phyloP scores from a whole-genome alignment of 306 rosid genomes.

The Citrullus colocynthis region DNA sequence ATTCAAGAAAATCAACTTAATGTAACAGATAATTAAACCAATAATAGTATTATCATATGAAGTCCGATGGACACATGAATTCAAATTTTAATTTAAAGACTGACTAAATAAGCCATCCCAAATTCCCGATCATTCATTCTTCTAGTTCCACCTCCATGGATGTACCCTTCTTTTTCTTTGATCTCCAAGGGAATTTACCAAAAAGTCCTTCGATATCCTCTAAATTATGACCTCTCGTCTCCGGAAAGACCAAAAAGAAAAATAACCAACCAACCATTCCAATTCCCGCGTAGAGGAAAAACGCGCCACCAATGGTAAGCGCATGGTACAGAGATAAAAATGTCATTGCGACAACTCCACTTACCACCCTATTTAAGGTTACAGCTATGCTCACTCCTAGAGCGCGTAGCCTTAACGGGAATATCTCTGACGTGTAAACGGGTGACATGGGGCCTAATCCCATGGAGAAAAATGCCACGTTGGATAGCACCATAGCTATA shows the following conservation, averaged over 20 bases:
- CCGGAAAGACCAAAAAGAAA: slow-evolving; percentile 47
- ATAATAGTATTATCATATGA: too few relatives aligned
- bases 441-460: slow-evolving; percentile 79
- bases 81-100: too few relatives aligned
- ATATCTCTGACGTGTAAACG: slow-evolving; percentile 35
- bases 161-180: too few relatives aligned
- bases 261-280: slow-evolving; percentile 35
- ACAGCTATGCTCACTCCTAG: slow-evolving; percentile 54
- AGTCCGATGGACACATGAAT: too few relatives aligned
- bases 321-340: slow-evolving; percentile 39
- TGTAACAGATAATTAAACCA: too few relatives aligned
- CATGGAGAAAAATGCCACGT: slow-evolving; percentile 50
- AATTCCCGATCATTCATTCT: too few relatives aligned
- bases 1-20: too few relatives aligned
- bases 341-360: slow-evolving; percentile 59
- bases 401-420: slow-evolving; percentile 63
- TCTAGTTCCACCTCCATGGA: too few relatives aligned
- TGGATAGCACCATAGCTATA: slow-evolving; percentile 23
- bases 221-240: slow-evolving; percentile 50
- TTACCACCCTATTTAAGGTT: slow-evolving; percentile 36
- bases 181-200: slow-evolving; percentile 29
- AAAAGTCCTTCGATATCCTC: slow-evolving; percentile 68
- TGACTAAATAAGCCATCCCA: too few relatives aligned
- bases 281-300: slow-evolving; percentile 40
- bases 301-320: slow-evolving; percentile 56